Conservation (phyloP, 2,329 filamentous ascomycete genomes). For the Onygenales sp. region DNA sequence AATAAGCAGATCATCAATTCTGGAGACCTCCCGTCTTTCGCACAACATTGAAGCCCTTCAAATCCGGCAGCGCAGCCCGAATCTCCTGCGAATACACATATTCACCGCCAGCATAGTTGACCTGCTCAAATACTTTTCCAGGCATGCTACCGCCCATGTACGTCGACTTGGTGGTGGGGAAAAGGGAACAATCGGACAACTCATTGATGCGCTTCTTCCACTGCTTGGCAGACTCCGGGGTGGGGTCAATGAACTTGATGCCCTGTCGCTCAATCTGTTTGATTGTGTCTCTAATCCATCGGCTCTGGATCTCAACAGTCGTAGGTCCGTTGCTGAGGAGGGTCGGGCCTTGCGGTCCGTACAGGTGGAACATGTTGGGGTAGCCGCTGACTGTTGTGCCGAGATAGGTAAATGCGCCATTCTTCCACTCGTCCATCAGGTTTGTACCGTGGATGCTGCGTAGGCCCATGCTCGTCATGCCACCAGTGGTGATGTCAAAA, state of each 20-base stretch:
- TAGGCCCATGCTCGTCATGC: slow-evolving; percentile 25
- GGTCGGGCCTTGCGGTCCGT: slow-evolving; percentile 48
- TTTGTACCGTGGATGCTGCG: slow-evolving; percentile 17
- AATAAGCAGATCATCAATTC: too few species aligned
- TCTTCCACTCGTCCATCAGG: slow-evolving; percentile 26
- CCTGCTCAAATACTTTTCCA: slow-evolving; percentile 44
- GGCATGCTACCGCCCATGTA: slow-evolving; percentile 51
- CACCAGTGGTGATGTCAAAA: slow-evolving; percentile 31
- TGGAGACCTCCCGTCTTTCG: not conserved
- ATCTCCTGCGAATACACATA: slow-evolving; percentile 13
- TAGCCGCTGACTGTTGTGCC: slow-evolving; percentile 33
- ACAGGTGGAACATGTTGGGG: slow-evolving; percentile 43
- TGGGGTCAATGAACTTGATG: slow-evolving; percentile 45
- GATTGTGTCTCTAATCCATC: slow-evolving; percentile 47
- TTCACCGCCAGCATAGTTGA: slow-evolving; percentile 33
- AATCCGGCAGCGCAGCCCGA: slow-evolving; percentile 10
- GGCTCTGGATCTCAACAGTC: slow-evolving; percentile 46
- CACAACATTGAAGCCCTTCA: slow-evolving; percentile 14
- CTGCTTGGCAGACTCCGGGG: slow-evolving; percentile 33
- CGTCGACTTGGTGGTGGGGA: slow-evolving; percentile 40
- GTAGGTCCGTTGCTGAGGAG: slow-evolving; percentile 21
- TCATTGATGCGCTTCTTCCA: slow-evolving; percentile 44
- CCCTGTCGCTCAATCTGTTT: slow-evolving; percentile 37
- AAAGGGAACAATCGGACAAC: slow-evolving; percentile 37
- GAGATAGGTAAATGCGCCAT: slow-evolving; percentile 29